Percentiles rank a stretch among this genome's conserved stretches.
These are phyloP conservation scores for Colletotrichum graminicola DNA, from an alignment of 2,329 filamentous ascomycete species.

Conservation along the genomic window DNA sequence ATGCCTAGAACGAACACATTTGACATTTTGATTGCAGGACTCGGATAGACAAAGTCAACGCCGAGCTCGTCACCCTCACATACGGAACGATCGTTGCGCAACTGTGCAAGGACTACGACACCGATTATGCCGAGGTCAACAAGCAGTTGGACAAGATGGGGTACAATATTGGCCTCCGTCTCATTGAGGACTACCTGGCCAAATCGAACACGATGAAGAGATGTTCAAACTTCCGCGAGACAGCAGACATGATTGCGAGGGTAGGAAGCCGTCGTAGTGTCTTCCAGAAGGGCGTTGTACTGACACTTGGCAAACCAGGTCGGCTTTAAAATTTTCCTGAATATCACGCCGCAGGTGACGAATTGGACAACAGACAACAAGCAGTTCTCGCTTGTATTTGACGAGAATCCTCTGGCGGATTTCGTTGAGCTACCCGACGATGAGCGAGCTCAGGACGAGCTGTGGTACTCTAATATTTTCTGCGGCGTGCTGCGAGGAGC, in stretches of 20 bases:
- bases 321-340: conserved; percentile 99
- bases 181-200: conserved; percentile 98
- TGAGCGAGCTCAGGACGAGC: conserved; percentile 91
- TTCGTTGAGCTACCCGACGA: conserved; percentile 98
- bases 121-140: conserved; percentile 95
- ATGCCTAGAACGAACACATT: not conserved
- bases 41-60: conserved; percentile 96
- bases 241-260: conserved; percentile 95
- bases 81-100: conserved; percentile 98
- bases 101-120: conserved; percentile 95
- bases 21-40: conserved; percentile 70
- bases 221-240: conserved; percentile 94
- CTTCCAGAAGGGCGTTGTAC: conserved; percentile 11
- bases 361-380: conserved; percentile 98
- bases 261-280: conserved; percentile 58
- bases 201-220: conserved; percentile 91
- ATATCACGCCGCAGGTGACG: conserved; percentile 91
- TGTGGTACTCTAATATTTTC: conserved; percentile 98
- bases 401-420: conserved; percentile 96
- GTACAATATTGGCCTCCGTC: conserved; percentile 94
- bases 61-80: conserved; percentile 95
- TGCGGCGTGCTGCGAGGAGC: conserved; percentile 93
- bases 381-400: conserved; percentile 95
- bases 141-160: conserved; percentile 99
- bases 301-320: conserved; percentile 67